Evolutionary conservation across 345 rosid species (phyloP).

Genomic region (Moricandia arvensis): DNA sequence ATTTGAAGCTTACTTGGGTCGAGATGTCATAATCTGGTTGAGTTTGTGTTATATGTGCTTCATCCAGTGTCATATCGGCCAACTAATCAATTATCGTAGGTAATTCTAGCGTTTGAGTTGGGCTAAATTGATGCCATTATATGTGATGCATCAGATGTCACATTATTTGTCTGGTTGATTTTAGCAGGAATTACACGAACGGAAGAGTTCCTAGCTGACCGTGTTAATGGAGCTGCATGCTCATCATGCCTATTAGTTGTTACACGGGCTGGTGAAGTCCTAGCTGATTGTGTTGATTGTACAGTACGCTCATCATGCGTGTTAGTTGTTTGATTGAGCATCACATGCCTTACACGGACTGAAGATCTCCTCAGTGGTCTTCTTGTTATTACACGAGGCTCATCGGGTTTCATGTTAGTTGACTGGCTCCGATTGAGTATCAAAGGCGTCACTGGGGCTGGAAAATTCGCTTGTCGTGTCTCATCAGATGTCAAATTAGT

Average conservation of each 20-base stretch:
- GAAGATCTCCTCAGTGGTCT: constrained; percentile 32
- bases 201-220: constrained; percentile 34
- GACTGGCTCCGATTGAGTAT: constrained; percentile 25
- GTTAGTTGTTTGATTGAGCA: constrained; percentile 21
- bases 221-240: constrained; percentile 20
- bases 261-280: constrained; percentile 34
- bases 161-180: constrained; percentile 10
- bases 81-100: constrained; percentile 22
- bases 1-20: constrained; percentile 25
- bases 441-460: constrained; percentile 15
- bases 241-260: constrained; percentile 21
- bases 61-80: constrained; percentile 34
- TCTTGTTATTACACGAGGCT: constrained; percentile 28
- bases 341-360: constrained; percentile 25
- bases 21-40: constrained; percentile 25
- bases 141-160: constrained; percentile 22
- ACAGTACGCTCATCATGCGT: constrained; percentile 29
- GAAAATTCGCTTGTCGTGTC: constrained; percentile 12
- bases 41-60: constrained; percentile 24
- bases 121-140: constrained; percentile 30
- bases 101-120: constrained; percentile 18
- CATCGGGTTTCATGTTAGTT: constrained; percentile 31
- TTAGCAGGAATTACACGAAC: constrained; percentile 21
- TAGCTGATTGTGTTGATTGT: constrained; percentile 30
- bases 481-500: no score